Base-by-base conservation (phyloP, 768 basidiomycete genomes). In the Russula compacta region DNA sequence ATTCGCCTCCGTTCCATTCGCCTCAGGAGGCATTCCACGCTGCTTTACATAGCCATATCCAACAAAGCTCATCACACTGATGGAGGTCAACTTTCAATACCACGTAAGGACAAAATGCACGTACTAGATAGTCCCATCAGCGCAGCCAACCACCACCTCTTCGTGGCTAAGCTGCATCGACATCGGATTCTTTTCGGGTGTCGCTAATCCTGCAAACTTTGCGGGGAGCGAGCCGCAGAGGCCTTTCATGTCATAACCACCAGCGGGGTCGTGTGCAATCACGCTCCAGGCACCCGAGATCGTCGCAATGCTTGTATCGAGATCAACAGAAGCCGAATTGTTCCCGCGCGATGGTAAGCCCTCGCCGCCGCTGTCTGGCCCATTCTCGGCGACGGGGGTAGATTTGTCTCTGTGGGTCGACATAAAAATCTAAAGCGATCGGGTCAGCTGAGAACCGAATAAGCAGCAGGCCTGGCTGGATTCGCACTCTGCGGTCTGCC, bases 181-280 rank as follows among this genome's bases (percentile, higher is more conserved):
- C 92, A 93, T 93, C 8, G 92, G 93, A 67, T 95, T 93, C 81
- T 93, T 91, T 73, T 89, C 92, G 2, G 93, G 91, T 24, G 83
- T 88, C 35, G 90, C 87, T 46, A 95, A 78, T 2, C 91, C 91
- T 19, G 77, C 70, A 67, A 92, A 93, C 69, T 87, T 89, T 38
- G 68, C 67, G 2, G 89, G 90, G 12, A 89, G 69, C 17, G 74
- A 66, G 0, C 89, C 85, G 44, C 81, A 71, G 0, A 91, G 67
- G 6, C 88, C 89, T 66, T 81, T 83, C 12, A 82, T 74, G 4
- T 72, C 73, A 6, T 69, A 72, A 3, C 72, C 71, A n/a, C 73
- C 64, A n/a, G 69, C 63, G 15, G 66, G 32, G n/a, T 68, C 61
- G 14, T 74, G 71, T 42, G 86, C 83, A 2, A 91, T 73, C 5